Evolutionary conservation across 2,329 filamentous ascomycete genomes (phyloP).

Genomic region (Fusarium verrucosum): DNA sequence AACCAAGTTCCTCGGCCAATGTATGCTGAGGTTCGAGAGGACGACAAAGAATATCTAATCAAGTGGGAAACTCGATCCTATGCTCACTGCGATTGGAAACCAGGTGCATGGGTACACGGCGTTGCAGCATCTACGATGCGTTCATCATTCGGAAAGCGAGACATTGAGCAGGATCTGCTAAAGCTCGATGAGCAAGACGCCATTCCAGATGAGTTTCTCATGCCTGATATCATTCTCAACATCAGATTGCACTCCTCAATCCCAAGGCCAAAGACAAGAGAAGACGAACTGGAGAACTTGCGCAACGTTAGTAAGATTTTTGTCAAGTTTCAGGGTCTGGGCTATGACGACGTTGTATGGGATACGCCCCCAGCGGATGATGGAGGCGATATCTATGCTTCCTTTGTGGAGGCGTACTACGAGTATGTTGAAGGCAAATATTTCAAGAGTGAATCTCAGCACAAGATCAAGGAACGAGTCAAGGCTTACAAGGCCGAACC

Average conservation of each 20-base stretch:
- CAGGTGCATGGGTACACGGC: constrained; percentile 88
- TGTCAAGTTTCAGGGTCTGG: constrained; percentile 92
- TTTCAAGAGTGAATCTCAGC: constrained; percentile 65
- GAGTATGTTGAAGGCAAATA: constrained; percentile 86
- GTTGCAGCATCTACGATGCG: constrained; percentile 71
- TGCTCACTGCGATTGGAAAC: constrained; percentile 84
- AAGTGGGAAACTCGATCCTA: constrained; percentile 89
- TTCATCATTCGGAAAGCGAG: constrained; percentile 77
- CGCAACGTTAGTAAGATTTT: constrained; percentile 76
- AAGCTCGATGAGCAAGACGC: constrained; percentile 80
- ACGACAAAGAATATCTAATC: constrained; percentile 89
- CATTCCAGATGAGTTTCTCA: constrained; percentile 85
- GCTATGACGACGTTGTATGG: constrained; percentile 93
- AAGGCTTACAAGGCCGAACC: constrained; percentile 70
- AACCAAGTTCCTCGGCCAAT: constrained; percentile 12
- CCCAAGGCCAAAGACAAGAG: constrained; percentile 66
- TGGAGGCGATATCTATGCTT: constrained; percentile 73
- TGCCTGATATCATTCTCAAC: constrained; percentile 88
- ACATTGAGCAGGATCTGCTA: constrained; percentile 64
- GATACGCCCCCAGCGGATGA: constrained; percentile 78
- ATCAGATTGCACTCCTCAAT: constrained; percentile 66
- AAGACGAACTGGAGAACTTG: constrained; percentile 76
- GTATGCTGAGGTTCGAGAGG: constrained; percentile 61
- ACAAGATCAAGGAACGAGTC: constrained; percentile 73
- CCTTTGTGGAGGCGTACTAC: constrained; percentile 84